Evolutionary conservation across 2,329 filamentous ascomycete genomes (phyloP).

Genomic region (Ramularia endophylla): DNA sequence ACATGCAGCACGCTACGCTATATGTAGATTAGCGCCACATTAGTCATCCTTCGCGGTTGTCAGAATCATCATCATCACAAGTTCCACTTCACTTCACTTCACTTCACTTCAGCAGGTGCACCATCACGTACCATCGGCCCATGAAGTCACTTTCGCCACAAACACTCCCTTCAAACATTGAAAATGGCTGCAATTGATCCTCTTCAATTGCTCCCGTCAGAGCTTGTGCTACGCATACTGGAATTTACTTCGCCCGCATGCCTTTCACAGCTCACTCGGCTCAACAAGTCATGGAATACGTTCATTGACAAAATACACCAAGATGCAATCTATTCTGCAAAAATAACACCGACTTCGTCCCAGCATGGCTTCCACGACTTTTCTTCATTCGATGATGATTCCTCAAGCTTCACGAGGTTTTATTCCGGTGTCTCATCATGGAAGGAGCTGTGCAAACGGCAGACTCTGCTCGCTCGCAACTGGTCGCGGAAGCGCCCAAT

Average conservation of each 20-base stretch:
- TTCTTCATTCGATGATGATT: slow-evolving; percentile 23
- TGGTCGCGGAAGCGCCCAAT: slow-evolving; percentile 33
- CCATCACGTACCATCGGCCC: no score
- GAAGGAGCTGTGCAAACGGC: slow-evolving; percentile 42
- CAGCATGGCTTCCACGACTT: slow-evolving; percentile 25
- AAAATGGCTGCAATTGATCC: slow-evolving; percentile 15
- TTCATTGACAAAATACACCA: slow-evolving; percentile 41
- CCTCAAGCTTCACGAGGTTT: slow-evolving; percentile 28
- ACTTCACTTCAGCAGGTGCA: no score
- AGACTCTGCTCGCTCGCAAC: slow-evolving; percentile 35
- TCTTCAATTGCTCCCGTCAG: slow-evolving; percentile 31
- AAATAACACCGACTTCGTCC: slow-evolving; percentile 24
- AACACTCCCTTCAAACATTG: no score
- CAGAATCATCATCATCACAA: no score
- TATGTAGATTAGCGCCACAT: no score
- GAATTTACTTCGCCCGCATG: slow-evolving; percentile 33
- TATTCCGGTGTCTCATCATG: slow-evolving; percentile 34
- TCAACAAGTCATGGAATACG: slow-evolving; percentile 35
- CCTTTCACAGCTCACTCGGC: slow-evolving; percentile 33
- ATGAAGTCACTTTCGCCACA: no score
- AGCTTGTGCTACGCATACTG: slow-evolving; percentile 37
- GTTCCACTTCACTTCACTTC: no score
- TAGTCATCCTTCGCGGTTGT: no score
- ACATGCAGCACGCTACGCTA: no score
- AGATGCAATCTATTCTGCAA: slow-evolving; percentile 38